These are phyloP conservation scores for Apiospora pterosperma DNA, from an alignment of 2,329 filamentous ascomycete species.

Conservation along the genomic window DNA sequence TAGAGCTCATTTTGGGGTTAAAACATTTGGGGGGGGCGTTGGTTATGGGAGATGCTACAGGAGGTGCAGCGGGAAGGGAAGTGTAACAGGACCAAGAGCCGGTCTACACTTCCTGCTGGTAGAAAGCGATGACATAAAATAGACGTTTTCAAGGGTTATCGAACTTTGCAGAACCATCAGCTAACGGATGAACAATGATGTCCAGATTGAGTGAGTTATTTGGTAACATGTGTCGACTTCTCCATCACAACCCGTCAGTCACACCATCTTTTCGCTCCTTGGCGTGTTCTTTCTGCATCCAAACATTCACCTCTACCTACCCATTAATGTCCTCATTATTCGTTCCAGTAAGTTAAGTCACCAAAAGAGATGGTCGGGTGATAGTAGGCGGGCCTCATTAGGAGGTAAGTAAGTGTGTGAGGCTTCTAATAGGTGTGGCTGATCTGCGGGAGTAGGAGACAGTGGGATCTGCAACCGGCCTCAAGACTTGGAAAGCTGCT, in stretches of 20 bases:
- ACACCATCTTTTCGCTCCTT: not conserved
- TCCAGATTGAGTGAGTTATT: not conserved
- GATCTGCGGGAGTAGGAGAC: too few species aligned
- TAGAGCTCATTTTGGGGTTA: not conserved
- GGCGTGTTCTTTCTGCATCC: not conserved
- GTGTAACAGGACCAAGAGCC: not conserved
- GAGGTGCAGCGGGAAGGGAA: not conserved
- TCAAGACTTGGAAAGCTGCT: too few species aligned
- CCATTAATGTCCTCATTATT: not conserved
- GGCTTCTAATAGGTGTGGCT: too few species aligned
- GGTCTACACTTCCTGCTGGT: not conserved
- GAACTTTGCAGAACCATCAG: not conserved
- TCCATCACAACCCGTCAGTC: not conserved
- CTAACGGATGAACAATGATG: not conserved
- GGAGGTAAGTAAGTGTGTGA: too few species aligned
- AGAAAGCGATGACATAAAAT: not conserved
- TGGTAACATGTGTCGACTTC: not conserved
- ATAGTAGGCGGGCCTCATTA: too few species aligned
- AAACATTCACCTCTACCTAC: not conserved
- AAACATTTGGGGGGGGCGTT: not conserved
- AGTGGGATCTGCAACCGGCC: too few species aligned
- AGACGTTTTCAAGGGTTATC: not conserved
- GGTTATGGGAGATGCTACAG: not conserved
- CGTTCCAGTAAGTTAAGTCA: too few species aligned
- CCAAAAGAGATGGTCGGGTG: too few species aligned